Evolutionary conservation across 2,329 filamentous ascomycete species (phyloP).

Genomic region (Trichoderma sp.): DNA sequence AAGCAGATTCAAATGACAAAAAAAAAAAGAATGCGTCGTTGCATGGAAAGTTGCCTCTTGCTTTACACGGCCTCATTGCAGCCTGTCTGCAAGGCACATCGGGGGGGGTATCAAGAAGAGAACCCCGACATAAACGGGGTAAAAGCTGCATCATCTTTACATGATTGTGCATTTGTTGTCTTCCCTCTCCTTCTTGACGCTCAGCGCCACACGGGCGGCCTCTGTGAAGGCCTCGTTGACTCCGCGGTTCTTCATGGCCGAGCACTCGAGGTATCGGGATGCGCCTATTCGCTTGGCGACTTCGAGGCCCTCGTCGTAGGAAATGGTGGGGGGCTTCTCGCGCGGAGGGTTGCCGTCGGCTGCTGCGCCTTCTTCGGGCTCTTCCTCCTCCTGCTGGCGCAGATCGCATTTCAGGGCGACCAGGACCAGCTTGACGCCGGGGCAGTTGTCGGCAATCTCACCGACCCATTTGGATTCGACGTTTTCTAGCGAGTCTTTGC

Average conservation of each 20-base stretch:
- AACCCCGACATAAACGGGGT: neutral
- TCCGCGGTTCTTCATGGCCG: slow-evolving; percentile 94
- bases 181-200: slow-evolving; percentile 63
- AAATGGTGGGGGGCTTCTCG: slow-evolving; percentile 72
- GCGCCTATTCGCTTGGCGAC: slow-evolving; percentile 90
- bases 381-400: slow-evolving; percentile 75
- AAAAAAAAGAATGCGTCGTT: slow-evolving; percentile 11
- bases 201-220: slow-evolving; percentile 87
- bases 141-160: slow-evolving; percentile 37
- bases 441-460: slow-evolving; percentile 97
- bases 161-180: slow-evolving; percentile 60
- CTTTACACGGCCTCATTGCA: neutral
- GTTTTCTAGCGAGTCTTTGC: slow-evolving; percentile 94
- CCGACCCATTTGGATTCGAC: slow-evolving; percentile 98
- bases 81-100: slow-evolving; percentile 1
- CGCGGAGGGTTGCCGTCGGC: slow-evolving; percentile 36
- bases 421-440: slow-evolving; percentile 88
- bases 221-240: slow-evolving; percentile 99
- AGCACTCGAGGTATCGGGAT: slow-evolving; percentile 94
- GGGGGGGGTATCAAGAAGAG: slow-evolving; percentile 9
- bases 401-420: slow-evolving; percentile 97
- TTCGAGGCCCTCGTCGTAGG: slow-evolving; percentile 86
- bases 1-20: slow-evolving; percentile 6
- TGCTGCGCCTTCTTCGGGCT: slow-evolving; percentile 53
- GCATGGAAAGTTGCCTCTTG: neutral